Base-by-base conservation (phyloP, 2,329 filamentous ascomycete genomes). In the Rhinocladiella mackenziei region DNA sequence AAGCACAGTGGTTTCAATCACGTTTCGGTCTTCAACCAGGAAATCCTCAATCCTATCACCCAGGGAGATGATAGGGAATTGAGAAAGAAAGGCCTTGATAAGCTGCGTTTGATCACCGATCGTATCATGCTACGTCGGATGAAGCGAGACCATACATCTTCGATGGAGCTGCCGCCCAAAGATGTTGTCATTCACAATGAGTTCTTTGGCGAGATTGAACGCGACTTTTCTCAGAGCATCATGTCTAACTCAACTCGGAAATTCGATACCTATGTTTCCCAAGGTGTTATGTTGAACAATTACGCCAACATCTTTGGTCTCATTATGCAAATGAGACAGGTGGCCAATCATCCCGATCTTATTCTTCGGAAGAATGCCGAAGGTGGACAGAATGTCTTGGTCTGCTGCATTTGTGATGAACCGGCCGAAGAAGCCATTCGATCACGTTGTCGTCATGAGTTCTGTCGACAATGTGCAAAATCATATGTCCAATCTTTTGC, bases 241-340 rank as follows among this genome's bases (percentile, higher is more conserved):
- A 98, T 97, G 88, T 87, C 82, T 11, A 94, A 86, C 61, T 84
- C 86, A 5, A 79, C 83, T 46, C 84, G 92, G 50, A 83, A 89
- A 58, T 98, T 97, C 56, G 87, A 97, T 60, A 97, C 89, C 0
- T 98, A 97, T 56, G 92, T 97, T 26, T 84, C 88, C 13, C 86
- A 89, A 53, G 89, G 89, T 70, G 91, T 97, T 14, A 80, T 98
- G 66, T 77, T 98, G 50, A 89, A 97, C 73, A 95, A 96, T 62
- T 97, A 97, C 57, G 92, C 92, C 70, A 98, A 98, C 48, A 97
- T 98, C 54, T 98, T 98, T 59, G 91, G 89, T 61, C 76, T 98
- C 43, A 96, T 98, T 61, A 97, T 97, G 88, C 89, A 95, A 65
- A 97, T 98, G 91, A 84, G 92, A 43, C 92, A 98, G 69, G 87